Evolutionary conservation across 1,284 basidiomycete genomes (phyloP).

Genomic region (Pseudomicrostroma phylloplanum): DNA sequence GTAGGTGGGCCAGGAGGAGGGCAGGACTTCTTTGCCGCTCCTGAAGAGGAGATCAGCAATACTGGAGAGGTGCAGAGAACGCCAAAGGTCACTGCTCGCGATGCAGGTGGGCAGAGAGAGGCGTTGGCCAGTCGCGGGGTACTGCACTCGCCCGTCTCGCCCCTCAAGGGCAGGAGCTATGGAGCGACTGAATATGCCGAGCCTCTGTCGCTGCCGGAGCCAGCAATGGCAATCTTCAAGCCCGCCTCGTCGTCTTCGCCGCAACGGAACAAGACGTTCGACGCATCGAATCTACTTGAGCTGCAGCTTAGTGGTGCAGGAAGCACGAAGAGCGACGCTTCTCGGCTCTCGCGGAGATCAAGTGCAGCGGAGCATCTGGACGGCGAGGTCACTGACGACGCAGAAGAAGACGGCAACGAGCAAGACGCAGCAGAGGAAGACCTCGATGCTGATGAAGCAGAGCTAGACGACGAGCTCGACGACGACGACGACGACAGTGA

Average conservation of each 20-base stretch:
- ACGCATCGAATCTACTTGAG: background rate
- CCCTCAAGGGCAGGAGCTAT: too few species aligned
- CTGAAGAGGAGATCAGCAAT: background rate
- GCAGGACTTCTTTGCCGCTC: background rate
- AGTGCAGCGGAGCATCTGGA: background rate
- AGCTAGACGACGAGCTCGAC: too few species aligned
- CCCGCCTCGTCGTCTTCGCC: too few species aligned
- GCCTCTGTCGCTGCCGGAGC: too few species aligned
- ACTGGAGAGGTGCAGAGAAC: background rate
- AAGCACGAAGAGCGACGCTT: background rate
- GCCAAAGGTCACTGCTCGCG: background rate
- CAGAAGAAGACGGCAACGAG: background rate
- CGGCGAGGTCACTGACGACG: background rate
- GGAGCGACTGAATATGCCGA: too few species aligned
- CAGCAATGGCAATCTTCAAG: too few species aligned
- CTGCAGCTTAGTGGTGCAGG: background rate
- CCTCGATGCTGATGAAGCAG: background rate
- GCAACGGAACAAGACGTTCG: too few species aligned
- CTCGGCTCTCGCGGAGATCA: background rate
- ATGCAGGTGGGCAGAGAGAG: background rate
- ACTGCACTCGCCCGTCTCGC: background rate
- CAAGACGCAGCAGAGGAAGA: background rate
- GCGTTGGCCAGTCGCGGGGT: background rate
- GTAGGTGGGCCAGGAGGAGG: background rate
- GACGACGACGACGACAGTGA: slow-evolving; percentile 2